Base-by-base conservation (phyloP, 306 rosid genomes). In the Aeschynomene evenia region DNA sequence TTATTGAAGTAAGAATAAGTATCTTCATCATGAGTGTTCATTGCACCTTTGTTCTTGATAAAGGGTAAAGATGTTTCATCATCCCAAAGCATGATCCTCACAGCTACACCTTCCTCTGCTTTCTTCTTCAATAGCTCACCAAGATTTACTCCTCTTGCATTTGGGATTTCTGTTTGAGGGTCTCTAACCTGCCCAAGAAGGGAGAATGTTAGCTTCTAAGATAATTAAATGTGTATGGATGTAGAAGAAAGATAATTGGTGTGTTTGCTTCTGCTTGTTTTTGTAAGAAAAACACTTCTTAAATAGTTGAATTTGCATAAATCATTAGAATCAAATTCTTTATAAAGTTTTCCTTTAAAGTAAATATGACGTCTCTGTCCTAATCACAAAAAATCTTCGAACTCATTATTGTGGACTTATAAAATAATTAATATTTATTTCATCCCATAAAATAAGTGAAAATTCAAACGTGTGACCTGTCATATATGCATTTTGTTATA, bases 71-170 rank as follows among this genome's bases (percentile, higher is more conserved):
- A 88, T 36, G 97, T 88, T 70, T 88, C 96, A 68, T 90, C 98
- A 57, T 94, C 89, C 98, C 98, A 94, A 51, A 94, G 50, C 96
- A 94, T 78, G 12, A 94, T 23, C 45, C 97, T 88, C 70, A 94
- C 96, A 1, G 87, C 89, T 28, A 94, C 97, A 39, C 96, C 98
- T 87, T 90, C 98, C 21, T 88, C 95, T 15, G 98, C 97, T 40
- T 88, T 94, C 62, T 76, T 81, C 73, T 87, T 90, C 68, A 94
- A 71, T 63, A 94, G 74, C 18, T 88, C 96, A 37, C 98, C 98
- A 3, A 94, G 77, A 77, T 22, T 83, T 46, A 88, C 81, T 53
- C 97, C 98, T 79, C 72, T 78, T 1, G 95, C 97, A 70, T 84
- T 84, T 63, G 86, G 97, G 36, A 90, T 88, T 60, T 84, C 85